Evolutionary conservation across 352 stramenopile species (phyloP).

Genomic region (Phytophthora meadii): DNA sequence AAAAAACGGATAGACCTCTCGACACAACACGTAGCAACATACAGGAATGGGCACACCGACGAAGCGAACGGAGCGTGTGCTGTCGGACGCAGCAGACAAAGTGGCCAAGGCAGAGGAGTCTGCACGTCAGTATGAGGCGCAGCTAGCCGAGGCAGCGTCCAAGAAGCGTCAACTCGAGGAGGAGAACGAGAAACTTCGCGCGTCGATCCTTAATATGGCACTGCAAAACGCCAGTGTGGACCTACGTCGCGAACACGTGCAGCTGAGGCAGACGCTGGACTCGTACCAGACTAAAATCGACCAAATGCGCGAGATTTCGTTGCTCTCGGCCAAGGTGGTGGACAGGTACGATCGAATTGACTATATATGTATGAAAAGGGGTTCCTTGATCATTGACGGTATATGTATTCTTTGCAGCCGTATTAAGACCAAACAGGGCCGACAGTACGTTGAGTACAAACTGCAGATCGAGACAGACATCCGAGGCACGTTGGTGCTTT

Average conservation of each 20-base stretch:
- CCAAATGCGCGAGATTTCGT: constrained; percentile 87
- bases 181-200: constrained; percentile 82
- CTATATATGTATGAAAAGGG: constrained; percentile 1
- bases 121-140: constrained; percentile 59
- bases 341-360: constrained; percentile 59
- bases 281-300: constrained; percentile 91
- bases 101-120: constrained; percentile 76
- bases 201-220: constrained; percentile 79
- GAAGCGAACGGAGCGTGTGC: constrained; percentile 63
- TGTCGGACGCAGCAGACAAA: constrained; percentile 77
- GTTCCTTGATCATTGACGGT: constrained; percentile 10
- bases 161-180: constrained; percentile 83
- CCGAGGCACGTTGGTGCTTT: constrained; percentile 84
- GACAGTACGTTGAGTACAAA: constrained; percentile 91
- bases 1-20: too few species aligned
- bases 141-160: constrained; percentile 56
- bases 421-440: constrained; percentile 88
- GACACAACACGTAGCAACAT: constrained; percentile 5
- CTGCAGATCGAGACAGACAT: constrained; percentile 90
- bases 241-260: constrained; percentile 80
- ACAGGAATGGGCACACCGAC: constrained; percentile 56
- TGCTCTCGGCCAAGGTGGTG: constrained; percentile 86
- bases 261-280: constrained; percentile 85
- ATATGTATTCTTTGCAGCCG: constrained; percentile 49
- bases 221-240: constrained; percentile 82